Evolutionary conservation across 2,329 filamentous ascomycete genomes (phyloP), one percentile per base, ranked within the genome.

Genomic region (Fusarium sp.): DNA sequence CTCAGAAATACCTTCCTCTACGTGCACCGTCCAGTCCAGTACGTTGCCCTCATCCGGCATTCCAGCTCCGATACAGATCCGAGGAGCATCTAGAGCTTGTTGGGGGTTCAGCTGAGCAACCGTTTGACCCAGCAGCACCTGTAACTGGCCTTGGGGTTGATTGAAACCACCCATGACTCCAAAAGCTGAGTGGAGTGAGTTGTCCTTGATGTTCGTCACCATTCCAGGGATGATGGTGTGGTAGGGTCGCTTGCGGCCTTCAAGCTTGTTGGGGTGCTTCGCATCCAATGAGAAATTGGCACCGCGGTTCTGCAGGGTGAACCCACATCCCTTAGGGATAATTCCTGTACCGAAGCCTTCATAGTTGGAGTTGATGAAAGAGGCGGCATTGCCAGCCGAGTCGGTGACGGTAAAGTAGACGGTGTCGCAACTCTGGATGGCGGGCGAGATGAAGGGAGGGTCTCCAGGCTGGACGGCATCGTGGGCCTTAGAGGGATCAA

Each of bases 161-260:
- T 98, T 98, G 82, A 97, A 98, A 3, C 94, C 95, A 55, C 96
- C 96, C 96, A 98, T 98, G 65, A 98, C 95, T 56, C 96, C 96
- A 75, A 95, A 98, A 0, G 97, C 92, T 5, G 90, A 92, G 79
- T 97, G 93, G 60, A 98, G 82, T 51, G 88, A 91, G 28, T 89
- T 89, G 73, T 97, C 94, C 6, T 83, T 82, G 16, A 89, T 78
- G 72, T 96, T 94, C 0, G 96, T 98, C 16, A 95, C 90, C 79
- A 98, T 87, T 0, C 93, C 95, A 0, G 96, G 95, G 75, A 99
- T 99, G 79, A 99, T 98, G 57, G 96, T 99, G 81, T 98, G 96
- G 81, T 98, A 99, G 0, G 96, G 96, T 47, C 96, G 83, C 84
- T 98, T 98, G 36, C 90, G 85, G 0, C 94, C 93, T 8, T 89